Percentiles rank a stretch among this genome's conserved stretches.
Conservation (phyloP, 1,284 basidiomycete genomes). For the Sporisorium scitamineum region DNA sequence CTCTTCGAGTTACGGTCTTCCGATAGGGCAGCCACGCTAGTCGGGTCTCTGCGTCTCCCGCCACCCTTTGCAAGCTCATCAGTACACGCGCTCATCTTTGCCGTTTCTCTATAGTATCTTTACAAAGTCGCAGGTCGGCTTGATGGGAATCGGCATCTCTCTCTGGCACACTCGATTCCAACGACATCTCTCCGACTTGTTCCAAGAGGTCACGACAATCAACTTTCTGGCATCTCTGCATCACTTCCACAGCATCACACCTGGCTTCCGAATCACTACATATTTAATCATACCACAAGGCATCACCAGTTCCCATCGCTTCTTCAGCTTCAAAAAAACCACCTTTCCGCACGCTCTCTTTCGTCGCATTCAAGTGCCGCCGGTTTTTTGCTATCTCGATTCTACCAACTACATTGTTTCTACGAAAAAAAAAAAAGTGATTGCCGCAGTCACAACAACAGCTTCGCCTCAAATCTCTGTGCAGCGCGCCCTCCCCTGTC, state of each 20-base stretch:
- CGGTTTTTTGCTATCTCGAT: not conserved
- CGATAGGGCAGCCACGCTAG: not conserved
- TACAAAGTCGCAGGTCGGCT: conserved; percentile 30
- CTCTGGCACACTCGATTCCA: not conserved
- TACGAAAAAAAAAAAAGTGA: not conserved
- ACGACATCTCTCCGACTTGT: not conserved
- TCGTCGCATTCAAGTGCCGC: not conserved
- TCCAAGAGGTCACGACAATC: not conserved
- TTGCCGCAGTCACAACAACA: conserved; percentile 6
- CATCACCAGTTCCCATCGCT: conserved; percentile 1
- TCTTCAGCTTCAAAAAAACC: not conserved
- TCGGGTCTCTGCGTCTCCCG: not conserved
- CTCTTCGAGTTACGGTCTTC: not conserved
- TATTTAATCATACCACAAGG: not conserved
- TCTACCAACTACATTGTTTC: conserved; percentile 1
- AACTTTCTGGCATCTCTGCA: not conserved
- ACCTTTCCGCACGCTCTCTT: not conserved
- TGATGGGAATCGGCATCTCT: not conserved
- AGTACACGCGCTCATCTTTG: no score
- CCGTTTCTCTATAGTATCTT: not conserved
- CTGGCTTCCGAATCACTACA: not conserved
- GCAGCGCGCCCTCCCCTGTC: not conserved
- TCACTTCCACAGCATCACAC: not conserved
- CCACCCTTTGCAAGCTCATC: not conserved
- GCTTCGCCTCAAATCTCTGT: not conserved